Percentiles rank a stretch among this genome's conserved stretches.
phyloP scores from a whole-genome alignment of 306 rosid species.

The Ziziphus jujuba region DNA sequence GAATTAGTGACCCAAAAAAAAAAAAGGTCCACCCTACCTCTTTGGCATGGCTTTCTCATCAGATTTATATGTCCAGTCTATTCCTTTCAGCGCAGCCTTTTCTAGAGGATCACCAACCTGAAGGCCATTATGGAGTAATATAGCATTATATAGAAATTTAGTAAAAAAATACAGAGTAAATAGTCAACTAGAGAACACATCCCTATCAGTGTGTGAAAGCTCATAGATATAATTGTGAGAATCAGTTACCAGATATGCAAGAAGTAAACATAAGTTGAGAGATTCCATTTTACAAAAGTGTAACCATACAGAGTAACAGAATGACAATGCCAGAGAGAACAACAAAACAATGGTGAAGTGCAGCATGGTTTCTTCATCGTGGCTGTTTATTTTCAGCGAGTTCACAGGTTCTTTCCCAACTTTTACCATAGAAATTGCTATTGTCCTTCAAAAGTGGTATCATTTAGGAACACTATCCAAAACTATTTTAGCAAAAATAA shows the following conservation, averaged over 20 bases:
- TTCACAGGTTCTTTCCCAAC: not conserved
- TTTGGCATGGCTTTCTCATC: slow-evolving; percentile 96
- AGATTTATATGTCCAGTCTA: slow-evolving; percentile 92
- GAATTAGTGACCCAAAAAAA: not conserved
- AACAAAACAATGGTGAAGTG: not conserved
- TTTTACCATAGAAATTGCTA: not conserved
- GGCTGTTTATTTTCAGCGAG: not conserved
- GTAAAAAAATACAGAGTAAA: not conserved
- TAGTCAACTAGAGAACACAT: not conserved
- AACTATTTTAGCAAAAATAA: not conserved
- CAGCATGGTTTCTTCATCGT: not conserved
- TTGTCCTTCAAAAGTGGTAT: not conserved
- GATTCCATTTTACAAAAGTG: not conserved
- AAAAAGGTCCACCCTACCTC: slow-evolving; percentile 50
- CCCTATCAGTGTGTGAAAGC: not conserved
- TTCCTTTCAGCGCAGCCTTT: slow-evolving; percentile 96
- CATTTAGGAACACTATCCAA: not conserved
- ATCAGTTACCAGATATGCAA: not conserved
- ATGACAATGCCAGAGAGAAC: not conserved
- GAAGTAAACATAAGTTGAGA: not conserved
- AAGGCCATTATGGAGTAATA: slow-evolving; percentile 19
- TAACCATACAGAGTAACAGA: not conserved
- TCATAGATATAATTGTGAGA: not conserved
- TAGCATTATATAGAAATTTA: not conserved
- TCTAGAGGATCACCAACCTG: slow-evolving; percentile 99